A percentile compares a stretch with the other conserved stretches of the same genome.
These are phyloP conservation scores for Coniferiporia weirii DNA, from an alignment of 1,284 basidiomycete species.

Conservation along the genomic window DNA sequence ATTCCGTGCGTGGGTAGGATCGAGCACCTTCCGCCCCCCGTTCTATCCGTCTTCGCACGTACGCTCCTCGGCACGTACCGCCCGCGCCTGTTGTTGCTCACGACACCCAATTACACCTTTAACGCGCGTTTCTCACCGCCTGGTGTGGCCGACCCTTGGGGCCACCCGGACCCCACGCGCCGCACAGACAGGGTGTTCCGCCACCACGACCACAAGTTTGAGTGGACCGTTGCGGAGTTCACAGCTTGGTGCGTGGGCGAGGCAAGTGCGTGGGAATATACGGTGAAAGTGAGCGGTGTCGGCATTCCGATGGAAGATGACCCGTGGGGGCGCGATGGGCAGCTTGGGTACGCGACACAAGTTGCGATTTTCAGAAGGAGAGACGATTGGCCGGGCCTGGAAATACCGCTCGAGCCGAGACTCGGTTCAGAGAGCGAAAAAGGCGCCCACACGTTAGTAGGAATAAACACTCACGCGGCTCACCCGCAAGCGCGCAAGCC, in stretches of 20 bases:
- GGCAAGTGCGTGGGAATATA: constrained; percentile 74
- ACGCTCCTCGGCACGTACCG: constrained; percentile 80
- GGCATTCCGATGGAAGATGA: constrained; percentile 55
- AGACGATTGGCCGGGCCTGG: constrained; percentile 26
- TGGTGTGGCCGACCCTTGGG: constrained; percentile 29
- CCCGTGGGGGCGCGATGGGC: constrained; percentile 61
- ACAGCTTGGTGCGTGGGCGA: constrained; percentile 57
- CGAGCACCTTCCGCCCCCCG: constrained; percentile 75
- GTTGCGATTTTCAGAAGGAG: constrained; percentile 63
- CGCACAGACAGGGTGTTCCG: constrained; percentile 74
- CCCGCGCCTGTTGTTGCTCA: constrained; percentile 76
- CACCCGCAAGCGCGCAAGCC: constrained; percentile 43
- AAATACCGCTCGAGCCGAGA: constrained; percentile 22
- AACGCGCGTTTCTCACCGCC: constrained; percentile 80
- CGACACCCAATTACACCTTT: constrained; percentile 88
- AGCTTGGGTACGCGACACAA: constrained; percentile 65
- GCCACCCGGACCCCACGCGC: constrained; percentile 67
- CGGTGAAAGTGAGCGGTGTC: constrained; percentile 49
- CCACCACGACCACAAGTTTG: constrained; percentile 88
- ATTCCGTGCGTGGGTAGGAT: constrained; percentile 45
- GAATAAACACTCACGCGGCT: constrained; percentile 44
- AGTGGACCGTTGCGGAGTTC: constrained; percentile 87
- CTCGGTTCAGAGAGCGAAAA: constrained; percentile 30
- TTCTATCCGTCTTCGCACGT: constrained; percentile 76
- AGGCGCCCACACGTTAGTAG: constrained; percentile 44